Evolutionary conservation across 768 basidiomycete species (phyloP), one percentile per base, ranked within the genome.

Genomic region (Mycena filopes): DNA sequence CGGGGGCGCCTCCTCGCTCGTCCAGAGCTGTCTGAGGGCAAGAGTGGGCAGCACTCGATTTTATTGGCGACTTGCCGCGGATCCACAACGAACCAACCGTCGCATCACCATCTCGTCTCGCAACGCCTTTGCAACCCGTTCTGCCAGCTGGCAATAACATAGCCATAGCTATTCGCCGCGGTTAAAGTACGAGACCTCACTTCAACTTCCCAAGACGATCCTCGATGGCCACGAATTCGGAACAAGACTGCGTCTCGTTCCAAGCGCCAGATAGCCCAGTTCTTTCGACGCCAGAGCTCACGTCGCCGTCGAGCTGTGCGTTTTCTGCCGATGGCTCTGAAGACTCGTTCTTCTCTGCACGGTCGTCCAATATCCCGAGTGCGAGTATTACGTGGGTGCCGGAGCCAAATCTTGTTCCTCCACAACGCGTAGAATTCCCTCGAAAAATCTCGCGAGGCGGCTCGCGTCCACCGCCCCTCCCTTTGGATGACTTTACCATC

Each of bases 281-380:
- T 12, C 51, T 55, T 40, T 41, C 54, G 42, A 64, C 55, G 16
- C 63, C 63, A 15, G 63, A 57, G 11, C 63, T 64, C 28, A 57
- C 55, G 15, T 43, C 63, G 25, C 62, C 54, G 40, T 63, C 62
- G 54, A 56, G 54, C 51, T 48, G 61, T 29, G 48, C 58, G 31
- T 61, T 50, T 28, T 54, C 51, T 36, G 41, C 25, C 5, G 60
- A 61, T 26, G 55, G 55, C 55, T 64, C 63, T 23, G 61, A 62
- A 20, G 16, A 47, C 45, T 62, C 61, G 12, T 64, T 50, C 31
- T 64, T 57, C 23, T 63, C 61, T 26, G 61, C 45, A 20, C 36
- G 28, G 28, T 58, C 61, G 23, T 63, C 48, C 25, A 18, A 58
- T 18, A 23, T 16, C 29, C 38, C 50, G 42, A 18, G 36, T 43